A percentile compares a stretch with the other conserved stretches of the same genome.
Conservation (phyloP, 2,329 filamentous ascomycete genomes). For the Lachnellula arida region DNA sequence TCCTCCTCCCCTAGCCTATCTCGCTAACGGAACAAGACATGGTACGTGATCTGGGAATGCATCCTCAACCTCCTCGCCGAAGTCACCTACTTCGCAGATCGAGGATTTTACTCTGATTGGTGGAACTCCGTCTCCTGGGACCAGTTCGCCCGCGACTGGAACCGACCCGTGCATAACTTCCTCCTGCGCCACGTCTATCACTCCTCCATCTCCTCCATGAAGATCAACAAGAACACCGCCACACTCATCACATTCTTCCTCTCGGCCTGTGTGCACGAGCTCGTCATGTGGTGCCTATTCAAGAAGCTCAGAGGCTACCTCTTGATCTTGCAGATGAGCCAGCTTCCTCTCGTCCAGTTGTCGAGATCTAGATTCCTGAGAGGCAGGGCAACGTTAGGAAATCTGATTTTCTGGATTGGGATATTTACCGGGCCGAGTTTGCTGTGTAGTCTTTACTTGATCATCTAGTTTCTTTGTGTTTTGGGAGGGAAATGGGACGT, state of each 20-base stretch:
- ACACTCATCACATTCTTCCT: conserved; percentile 73
- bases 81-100: conserved; percentile 70
- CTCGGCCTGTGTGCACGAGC: conserved; percentile 63
- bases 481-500: neutral
- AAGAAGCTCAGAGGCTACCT: conserved; percentile 72
- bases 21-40: conserved; percentile 43
- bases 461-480: conserved; percentile 38
- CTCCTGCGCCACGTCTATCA: conserved; percentile 76
- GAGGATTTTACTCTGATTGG: conserved; percentile 65
- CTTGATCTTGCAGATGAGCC: conserved; percentile 67
- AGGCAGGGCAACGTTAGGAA: conserved; percentile 59
- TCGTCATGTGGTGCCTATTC: conserved; percentile 78
- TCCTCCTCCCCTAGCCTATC: neutral
- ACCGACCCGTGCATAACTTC: conserved; percentile 75
- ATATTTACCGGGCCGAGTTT: conserved; percentile 73
- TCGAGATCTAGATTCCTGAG: conserved; percentile 63
- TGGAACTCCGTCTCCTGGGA: conserved; percentile 66
- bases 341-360: conserved; percentile 65
- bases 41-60: conserved; percentile 79
- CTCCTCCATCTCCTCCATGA: conserved; percentile 67
- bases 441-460: conserved; percentile 55
- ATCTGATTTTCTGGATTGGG: conserved; percentile 73
- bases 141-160: conserved; percentile 78
- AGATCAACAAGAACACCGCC: conserved; percentile 63
- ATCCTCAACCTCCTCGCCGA: conserved; percentile 73